Conservation (phyloP, 805 yeast genomes). For the Hanseniaspora mollemarum region DNA sequence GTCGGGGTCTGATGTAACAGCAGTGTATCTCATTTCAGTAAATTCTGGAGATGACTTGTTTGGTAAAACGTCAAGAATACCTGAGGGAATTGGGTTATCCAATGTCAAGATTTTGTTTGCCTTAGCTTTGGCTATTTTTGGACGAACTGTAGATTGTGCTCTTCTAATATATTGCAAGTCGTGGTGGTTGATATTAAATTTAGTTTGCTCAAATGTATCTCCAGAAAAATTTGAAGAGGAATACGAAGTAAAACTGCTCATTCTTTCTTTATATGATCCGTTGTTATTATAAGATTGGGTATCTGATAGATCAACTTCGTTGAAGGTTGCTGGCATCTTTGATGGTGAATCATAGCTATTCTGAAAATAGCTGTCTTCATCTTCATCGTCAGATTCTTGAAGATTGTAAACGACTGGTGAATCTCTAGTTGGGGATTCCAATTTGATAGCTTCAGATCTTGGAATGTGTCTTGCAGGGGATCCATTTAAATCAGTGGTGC, state of each 20-base stretch:
- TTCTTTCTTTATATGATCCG: constrained; percentile 22
- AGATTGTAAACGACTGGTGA: constrained; percentile 39
- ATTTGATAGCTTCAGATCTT: constrained; percentile 53
- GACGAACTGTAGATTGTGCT: constrained; percentile 55
- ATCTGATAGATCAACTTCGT: constrained; percentile 15
- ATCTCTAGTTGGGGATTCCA: constrained; percentile 62
- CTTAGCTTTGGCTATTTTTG: constrained; percentile 63
- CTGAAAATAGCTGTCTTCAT: constrained; percentile 22
- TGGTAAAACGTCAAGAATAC: constrained; percentile 71
- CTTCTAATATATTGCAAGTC: constrained; percentile 34
- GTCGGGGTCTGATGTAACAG: constrained; percentile 89
- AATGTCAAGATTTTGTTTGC: constrained; percentile 59
- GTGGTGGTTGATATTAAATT: constrained; percentile 30
- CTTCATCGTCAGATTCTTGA: constrained; percentile 34
- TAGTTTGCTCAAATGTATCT: constrained; percentile 30
- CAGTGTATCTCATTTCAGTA: constrained; percentile 92
- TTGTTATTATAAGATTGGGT: constrained; percentile 17
- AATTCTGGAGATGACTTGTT: constrained; percentile 85
- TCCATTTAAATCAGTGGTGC: not conserved
- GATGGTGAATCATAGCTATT: constrained; percentile 20
- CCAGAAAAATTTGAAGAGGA: constrained; percentile 27
- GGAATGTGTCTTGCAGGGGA: constrained; percentile 36
- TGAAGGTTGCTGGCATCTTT: constrained; percentile 16
- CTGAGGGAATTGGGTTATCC: constrained; percentile 90
- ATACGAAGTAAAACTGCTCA: constrained; percentile 14